Evolutionary conservation across 768 basidiomycete species (phyloP).

Genomic region (Butyriboletus loyo): DNA sequence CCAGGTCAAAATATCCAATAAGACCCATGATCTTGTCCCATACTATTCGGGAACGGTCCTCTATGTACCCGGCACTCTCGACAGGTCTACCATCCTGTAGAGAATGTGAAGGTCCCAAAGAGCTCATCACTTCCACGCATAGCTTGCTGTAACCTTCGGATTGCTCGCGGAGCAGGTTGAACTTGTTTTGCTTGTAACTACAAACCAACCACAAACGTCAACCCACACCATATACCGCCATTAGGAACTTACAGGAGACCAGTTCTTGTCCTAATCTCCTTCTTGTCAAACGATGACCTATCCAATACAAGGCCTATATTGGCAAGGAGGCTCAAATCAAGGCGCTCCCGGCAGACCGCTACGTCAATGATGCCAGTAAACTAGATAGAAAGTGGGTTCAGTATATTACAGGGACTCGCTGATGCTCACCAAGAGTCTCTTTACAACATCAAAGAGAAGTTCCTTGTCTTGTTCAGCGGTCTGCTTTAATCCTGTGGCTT

Average conservation of each 20-base stretch:
- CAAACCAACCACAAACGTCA: slow-evolving; percentile 2
- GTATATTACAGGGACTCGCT: neutral
- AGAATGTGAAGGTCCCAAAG: slow-evolving; percentile 73
- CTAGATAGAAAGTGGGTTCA: slow-evolving; percentile 36
- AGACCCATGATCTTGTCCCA: slow-evolving; percentile 87
- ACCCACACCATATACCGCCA: neutral
- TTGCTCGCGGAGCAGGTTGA: slow-evolving; percentile 95
- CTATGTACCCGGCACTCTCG: slow-evolving; percentile 55
- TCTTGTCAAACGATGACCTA: slow-evolving; percentile 64
- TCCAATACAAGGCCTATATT: slow-evolving; percentile 68
- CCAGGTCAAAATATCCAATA: slow-evolving; percentile 94
- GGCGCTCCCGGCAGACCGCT: slow-evolving; percentile 65
- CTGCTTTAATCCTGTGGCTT: slow-evolving; percentile 45
- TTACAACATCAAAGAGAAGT: slow-evolving; percentile 54
- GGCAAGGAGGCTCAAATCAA: slow-evolving; percentile 64
- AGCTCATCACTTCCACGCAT: slow-evolving; percentile 75
- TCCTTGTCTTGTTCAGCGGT: slow-evolving; percentile 63
- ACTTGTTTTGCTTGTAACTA: slow-evolving; percentile 97
- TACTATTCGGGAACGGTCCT: slow-evolving; percentile 62
- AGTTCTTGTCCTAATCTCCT: slow-evolving; percentile 77
- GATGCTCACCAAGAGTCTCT: slow-evolving; percentile 52
- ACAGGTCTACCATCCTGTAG: slow-evolving; percentile 60
- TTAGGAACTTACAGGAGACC: slow-evolving; percentile 66
- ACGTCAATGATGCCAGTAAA: slow-evolving; percentile 54
- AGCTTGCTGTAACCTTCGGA: slow-evolving; percentile 97